phyloP scores from a whole-genome alignment of 768 basidiomycete genomes.

The Leccinum pellstonianum region DNA sequence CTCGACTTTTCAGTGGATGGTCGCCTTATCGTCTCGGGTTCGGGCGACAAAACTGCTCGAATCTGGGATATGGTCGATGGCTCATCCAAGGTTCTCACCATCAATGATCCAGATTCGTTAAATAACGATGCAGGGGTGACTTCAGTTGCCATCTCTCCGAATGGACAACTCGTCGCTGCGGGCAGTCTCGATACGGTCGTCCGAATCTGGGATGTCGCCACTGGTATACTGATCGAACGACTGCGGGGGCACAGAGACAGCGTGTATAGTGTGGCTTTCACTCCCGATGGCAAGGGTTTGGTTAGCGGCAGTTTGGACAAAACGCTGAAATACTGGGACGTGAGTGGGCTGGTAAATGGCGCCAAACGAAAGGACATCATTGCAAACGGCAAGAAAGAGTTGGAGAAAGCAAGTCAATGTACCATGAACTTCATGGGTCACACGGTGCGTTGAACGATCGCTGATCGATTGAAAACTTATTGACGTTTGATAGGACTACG shows the following conservation, averaged over 20 bases:
- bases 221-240: slow-evolving; percentile 65
- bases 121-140: slow-evolving; percentile 68
- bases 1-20: slow-evolving; percentile 91
- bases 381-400: slow-evolving; percentile 47
- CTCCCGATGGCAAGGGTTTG: slow-evolving; percentile 83
- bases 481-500: slow-evolving; percentile 52
- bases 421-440: slow-evolving; percentile 89
- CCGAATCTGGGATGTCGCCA: slow-evolving; percentile 75
- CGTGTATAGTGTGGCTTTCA: slow-evolving; percentile 90
- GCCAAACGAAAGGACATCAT: slow-evolving; percentile 34
- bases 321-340: slow-evolving; percentile 86
- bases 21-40: slow-evolving; percentile 83
- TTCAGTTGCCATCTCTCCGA: slow-evolving; percentile 75
- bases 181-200: slow-evolving; percentile 76
- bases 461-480: neutral
- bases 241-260: slow-evolving; percentile 79
- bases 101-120: slow-evolving; percentile 52
- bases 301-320: slow-evolving; percentile 92
- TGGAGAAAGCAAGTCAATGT: slow-evolving; percentile 54
- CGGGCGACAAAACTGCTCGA: slow-evolving; percentile 70
- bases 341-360: slow-evolving; percentile 38
- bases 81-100: slow-evolving; percentile 34
- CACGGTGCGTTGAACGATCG: slow-evolving; percentile 50
- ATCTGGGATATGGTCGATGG: slow-evolving; percentile 61
- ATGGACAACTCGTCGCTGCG: slow-evolving; percentile 62